Evolutionary conservation across 257 asterid genomes (phyloP), one percentile per base, ranked within the genome.

Genomic region (Penstemon davidsonii): DNA sequence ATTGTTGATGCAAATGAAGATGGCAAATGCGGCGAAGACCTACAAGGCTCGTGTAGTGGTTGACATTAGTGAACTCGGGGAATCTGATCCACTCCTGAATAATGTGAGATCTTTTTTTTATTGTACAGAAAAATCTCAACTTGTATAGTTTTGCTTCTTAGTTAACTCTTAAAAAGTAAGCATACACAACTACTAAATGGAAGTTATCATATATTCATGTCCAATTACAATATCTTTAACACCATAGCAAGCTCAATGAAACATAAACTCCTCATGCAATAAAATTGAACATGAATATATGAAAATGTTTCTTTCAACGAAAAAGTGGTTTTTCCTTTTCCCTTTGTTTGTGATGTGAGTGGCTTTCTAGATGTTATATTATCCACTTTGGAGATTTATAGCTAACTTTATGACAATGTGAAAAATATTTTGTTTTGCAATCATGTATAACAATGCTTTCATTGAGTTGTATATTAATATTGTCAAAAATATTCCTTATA

Each of bases 41-140:
- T 81, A 52, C 83, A 78, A 75, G n/a, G 83, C 79, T 5, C 80
- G 45, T 11, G 86, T 85, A 49, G 77, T 85, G 25, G 69, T 88
- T 62, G 69, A 60, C 62, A 74, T 88, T 65, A 78, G 80, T 68
- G 85, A 85, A 73, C 74, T 78, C 55, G 95, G 92, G 36, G 82
- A 71, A 72, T 83, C 76, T 44, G 88, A 83, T 75, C 86, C 88
- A 4, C 83, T 88, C 45, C 15, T 75, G 60, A 83, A 64, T 57
- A 85, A 87, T 75, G 96, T 87, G 75, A 80, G 95, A 51, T 67
- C 60, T 62, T 4, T 45, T 73, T 67, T 46, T 74, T 25, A 47
- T 42, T 64, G n/a, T 55, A 15, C 3, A 42, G 25, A 42, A 13
- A 44, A 42, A 68, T 68, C 13, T 36, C 13, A 42, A 12, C 8